Evolutionary conservation across 805 yeast genomes (phyloP).

Genomic region (Scheffersomyces spartinae): DNA sequence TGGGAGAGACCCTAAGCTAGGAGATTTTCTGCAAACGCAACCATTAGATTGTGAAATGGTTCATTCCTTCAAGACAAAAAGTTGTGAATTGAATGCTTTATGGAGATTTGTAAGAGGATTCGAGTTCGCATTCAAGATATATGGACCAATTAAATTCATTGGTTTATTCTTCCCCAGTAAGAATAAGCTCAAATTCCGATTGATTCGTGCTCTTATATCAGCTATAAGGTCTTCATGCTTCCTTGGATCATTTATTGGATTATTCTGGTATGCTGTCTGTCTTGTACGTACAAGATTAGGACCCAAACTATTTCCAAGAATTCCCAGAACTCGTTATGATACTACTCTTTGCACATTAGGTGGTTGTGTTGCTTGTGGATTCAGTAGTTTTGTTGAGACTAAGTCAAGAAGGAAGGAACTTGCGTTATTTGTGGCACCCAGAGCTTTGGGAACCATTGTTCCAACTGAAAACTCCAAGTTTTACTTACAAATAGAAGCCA

Average conservation of each 20-base stretch:
- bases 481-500: constrained; percentile 11
- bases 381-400: constrained; percentile 28
- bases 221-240: constrained; percentile 31
- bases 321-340: constrained; percentile 23
- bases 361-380: constrained; percentile 32
- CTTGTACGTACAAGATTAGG: constrained; percentile 27
- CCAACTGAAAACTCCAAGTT: constrained; percentile 12
- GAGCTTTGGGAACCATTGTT: constrained; percentile 23
- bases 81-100: constrained; percentile 35
- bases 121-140: constrained; percentile 25
- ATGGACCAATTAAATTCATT: constrained; percentile 29
- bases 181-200: constrained; percentile 6
- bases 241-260: constrained; percentile 28
- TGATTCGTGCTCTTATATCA: constrained; percentile 12
- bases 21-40: constrained; percentile 11
- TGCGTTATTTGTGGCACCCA: constrained; percentile 35
- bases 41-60: constrained; percentile 31
- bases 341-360: constrained; percentile 25
- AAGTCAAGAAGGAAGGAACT: constrained; percentile 33
- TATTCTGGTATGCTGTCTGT: constrained; percentile 39
- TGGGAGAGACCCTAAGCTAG: constrained; percentile 21
- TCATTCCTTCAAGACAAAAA: constrained; percentile 25
- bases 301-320: constrained; percentile 26
- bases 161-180: constrained; percentile 14
- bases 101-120: constrained; percentile 34